phyloP scores from a whole-genome alignment of 352 stramenopile genomes.

The Pythium dissotocum region DNA sequence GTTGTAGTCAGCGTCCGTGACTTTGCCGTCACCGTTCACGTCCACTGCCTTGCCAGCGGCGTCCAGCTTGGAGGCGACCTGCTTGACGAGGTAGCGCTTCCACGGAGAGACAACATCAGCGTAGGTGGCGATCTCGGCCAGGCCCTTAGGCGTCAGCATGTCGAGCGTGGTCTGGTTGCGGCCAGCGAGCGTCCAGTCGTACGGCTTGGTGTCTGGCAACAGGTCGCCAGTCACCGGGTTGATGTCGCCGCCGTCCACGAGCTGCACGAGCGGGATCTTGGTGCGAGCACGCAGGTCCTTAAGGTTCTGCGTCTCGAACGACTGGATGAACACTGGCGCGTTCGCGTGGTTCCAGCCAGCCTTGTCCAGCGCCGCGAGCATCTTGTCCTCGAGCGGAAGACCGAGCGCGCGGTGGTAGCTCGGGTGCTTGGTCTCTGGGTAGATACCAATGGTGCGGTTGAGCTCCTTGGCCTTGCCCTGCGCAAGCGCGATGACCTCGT shows the following conservation, averaged over 20 bases:
- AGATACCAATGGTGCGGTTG: slow-evolving; percentile 74
- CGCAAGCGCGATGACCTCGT: slow-evolving; percentile 80
- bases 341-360: slow-evolving; percentile 67
- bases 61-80: slow-evolving; percentile 46
- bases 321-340: slow-evolving; percentile 65
- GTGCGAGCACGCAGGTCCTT: slow-evolving; percentile 58
- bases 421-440: slow-evolving; percentile 87
- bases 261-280: slow-evolving; percentile 69
- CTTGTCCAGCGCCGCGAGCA: slow-evolving; percentile 67
- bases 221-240: slow-evolving; percentile 73
- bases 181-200: slow-evolving; percentile 37
- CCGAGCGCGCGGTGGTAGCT: slow-evolving; percentile 54
- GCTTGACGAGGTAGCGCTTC: slow-evolving; percentile 80
- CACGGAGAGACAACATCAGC: slow-evolving; percentile 67
- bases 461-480: slow-evolving; percentile 43
- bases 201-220: slow-evolving; percentile 65
- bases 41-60: slow-evolving; percentile 30
- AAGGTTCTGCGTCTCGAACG: slow-evolving; percentile 71
- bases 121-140: slow-evolving; percentile 67
- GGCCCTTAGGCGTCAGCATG: slow-evolving; percentile 51
- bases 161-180: slow-evolving; percentile 46
- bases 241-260: slow-evolving; percentile 59
- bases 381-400: slow-evolving; percentile 56
- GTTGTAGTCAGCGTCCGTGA: slow-evolving; percentile 28
- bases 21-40: slow-evolving; percentile 26